Evolutionary conservation across 495 filamentous ascomycete species (phyloP), one percentile per base, ranked within the genome.

Genomic region (Neurospora sp.): DNA sequence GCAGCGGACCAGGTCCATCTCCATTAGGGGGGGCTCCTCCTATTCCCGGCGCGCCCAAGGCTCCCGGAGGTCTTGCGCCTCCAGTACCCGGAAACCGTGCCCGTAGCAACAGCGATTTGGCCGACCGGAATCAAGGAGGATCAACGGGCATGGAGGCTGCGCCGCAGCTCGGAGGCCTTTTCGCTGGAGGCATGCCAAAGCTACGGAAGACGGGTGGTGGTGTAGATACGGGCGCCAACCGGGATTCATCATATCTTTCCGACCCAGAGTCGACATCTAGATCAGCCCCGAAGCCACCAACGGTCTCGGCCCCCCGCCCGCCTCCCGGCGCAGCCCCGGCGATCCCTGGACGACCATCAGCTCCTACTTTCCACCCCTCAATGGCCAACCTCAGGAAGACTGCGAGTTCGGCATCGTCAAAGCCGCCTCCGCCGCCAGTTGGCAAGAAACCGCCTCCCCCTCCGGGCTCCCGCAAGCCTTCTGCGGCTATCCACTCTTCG

Each of bases 171-270:
- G 94, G 85, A 10, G 96, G 96, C 5, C 81, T 99, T 37, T 97
- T 99, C 78, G 94, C 93, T 10, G 94, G 94, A 40, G 96, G 95
- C 40, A 98, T 98, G 86, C 96, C 96, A 3, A 98, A 97, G 83
- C 78, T 99, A 74, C 90, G 91, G 80, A 97, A 94, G 82, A 90
- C 92, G 12, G 88, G 87, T 40, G 94, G 92, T 37, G 96, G 95
- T 27, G 85, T 99, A 71, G 90, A 97, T 81, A 98, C 96, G 14
- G 95, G 95, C 80, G 94, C 93, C 75, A 91, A 85, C 77, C 88
- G 85, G 76, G 90, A 91, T 68, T 89, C 93, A 31, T 87, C 92
- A 70, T 96, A 97, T 77, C 83, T 91, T 35, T 93, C 93, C 41
- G 93, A 96, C 75, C 89, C 91, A 14, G 93, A 96, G 75, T 85